A percentile compares a stretch with the other conserved stretches of the same genome.
phyloP scores from a whole-genome alignment of 2,329 filamentous ascomycete genomes.

The Pseudogymnoascus verrucosus region DNA sequence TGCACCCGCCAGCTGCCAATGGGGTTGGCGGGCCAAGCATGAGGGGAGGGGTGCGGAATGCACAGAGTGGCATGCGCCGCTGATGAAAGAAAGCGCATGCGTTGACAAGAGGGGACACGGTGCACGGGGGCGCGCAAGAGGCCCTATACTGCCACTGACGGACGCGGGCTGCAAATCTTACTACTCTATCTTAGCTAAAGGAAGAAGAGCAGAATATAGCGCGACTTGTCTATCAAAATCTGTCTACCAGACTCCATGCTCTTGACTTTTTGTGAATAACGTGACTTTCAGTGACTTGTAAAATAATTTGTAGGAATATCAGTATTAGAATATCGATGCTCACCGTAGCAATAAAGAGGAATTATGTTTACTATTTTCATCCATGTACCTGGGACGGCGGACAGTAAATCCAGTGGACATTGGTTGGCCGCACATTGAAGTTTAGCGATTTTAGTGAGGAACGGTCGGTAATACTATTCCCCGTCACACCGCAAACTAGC shows the following conservation, averaged over 20 bases:
- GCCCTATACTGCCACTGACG: not conserved
- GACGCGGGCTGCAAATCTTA: constrained; percentile 2
- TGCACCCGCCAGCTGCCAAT: constrained; percentile 1
- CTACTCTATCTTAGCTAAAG: constrained; percentile 7
- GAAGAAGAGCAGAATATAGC: constrained; percentile 7
- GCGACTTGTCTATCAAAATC: constrained; percentile 7
- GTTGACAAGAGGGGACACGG: not conserved
- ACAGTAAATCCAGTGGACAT: not conserved
- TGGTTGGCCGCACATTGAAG: not conserved
- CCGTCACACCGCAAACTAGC: constrained; percentile 1
- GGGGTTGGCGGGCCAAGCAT: not conserved
- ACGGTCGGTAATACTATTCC: not conserved
- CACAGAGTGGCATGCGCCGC: not conserved
- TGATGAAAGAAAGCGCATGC: constrained; percentile 2
- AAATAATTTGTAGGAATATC: not conserved
- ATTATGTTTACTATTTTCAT: not conserved
- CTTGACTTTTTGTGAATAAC: not conserved
- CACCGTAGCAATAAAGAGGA: not conserved
- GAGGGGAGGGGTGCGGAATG: not conserved
- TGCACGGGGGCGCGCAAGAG: not conserved
- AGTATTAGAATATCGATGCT: not conserved
- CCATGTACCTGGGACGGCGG: not conserved
- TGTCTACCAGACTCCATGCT: not conserved
- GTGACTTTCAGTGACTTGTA: not conserved
- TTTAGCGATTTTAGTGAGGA: constrained; percentile 1